phyloP scores from a whole-genome alignment of 2,329 filamentous ascomycete species.

The Chrysoporthe deuterocubensis region DNA sequence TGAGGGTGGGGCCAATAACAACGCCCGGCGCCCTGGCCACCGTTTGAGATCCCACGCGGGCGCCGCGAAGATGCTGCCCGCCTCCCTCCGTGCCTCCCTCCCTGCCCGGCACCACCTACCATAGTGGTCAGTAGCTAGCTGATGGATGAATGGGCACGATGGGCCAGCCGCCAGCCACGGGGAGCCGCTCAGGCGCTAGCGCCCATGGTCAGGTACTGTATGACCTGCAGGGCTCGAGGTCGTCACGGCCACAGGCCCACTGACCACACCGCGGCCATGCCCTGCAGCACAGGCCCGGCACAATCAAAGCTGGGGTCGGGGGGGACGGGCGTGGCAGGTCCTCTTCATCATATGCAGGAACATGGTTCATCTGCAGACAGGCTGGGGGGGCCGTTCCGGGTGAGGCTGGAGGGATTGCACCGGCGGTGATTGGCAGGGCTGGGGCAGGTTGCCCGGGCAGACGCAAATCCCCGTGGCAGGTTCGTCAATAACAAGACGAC shows the following conservation, averaged over 20 bases:
- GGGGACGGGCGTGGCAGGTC: background rate
- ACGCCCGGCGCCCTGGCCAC: background rate
- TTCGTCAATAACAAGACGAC: slow-evolving; percentile 9
- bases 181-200: too few relatives aligned
- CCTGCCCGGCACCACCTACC: too few relatives aligned
- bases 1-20: slow-evolving; percentile 9
- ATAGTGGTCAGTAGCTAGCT: too few relatives aligned
- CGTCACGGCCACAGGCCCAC: background rate
- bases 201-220: background rate
- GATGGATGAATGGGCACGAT: too few relatives aligned
- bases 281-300: background rate
- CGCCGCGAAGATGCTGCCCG: too few relatives aligned
- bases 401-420: background rate
- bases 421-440: background rate
- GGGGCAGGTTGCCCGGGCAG: slow-evolving; percentile 2
- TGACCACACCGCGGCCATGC: background rate
- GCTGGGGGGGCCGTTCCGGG: background rate
- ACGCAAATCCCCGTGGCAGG: background rate
- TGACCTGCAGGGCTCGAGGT: background rate
- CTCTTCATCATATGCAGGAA: background rate
- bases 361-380: background rate
- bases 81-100: too few relatives aligned
- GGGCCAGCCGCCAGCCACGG: too few relatives aligned
- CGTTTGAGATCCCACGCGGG: background rate
- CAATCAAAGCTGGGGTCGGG: background rate